Percentiles rank a stretch among this genome's conserved stretches.
These are phyloP conservation scores for Petasospora rhodanensis DNA, from an alignment of 1,139 yeast genomes.

Conservation along the genomic window DNA sequence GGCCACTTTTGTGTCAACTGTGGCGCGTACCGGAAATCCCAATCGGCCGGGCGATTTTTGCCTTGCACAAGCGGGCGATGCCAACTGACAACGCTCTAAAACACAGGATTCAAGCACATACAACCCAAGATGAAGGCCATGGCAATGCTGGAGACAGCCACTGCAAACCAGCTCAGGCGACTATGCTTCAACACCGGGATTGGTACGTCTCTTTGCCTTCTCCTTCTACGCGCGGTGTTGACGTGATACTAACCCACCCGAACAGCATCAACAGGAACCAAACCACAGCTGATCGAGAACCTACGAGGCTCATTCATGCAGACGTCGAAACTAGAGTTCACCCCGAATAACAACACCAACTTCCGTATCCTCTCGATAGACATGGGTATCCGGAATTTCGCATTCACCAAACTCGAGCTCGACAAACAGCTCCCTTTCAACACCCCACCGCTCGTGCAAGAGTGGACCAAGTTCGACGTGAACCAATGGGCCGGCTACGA, in stretches of 20 bases:
- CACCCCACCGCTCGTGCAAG: constrained; percentile 30
- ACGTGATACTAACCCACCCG: constrained; percentile 2
- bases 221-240: neutral
- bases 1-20: no score
- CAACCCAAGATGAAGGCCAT: constrained; percentile 10
- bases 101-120: no score
- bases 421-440: constrained; percentile 20
- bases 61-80: no score
- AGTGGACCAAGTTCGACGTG: constrained; percentile 43
- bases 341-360: constrained; percentile 17
- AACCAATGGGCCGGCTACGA: constrained; percentile 27
- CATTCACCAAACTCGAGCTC: constrained; percentile 27
- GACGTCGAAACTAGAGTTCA: constrained; percentile 7
- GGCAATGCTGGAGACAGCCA: constrained; percentile 12
- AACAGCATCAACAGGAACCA: constrained; percentile 11
- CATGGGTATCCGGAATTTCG: constrained; percentile 41
- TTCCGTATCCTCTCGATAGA: constrained; percentile 35
- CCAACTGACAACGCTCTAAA: no score
- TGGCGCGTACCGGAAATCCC: no score
- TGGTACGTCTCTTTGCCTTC: constrained; percentile 5
- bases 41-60: no score
- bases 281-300: constrained; percentile 7
- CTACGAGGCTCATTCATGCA: constrained; percentile 5
- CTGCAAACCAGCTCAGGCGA: constrained; percentile 13
- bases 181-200: constrained; percentile 20